A percentile compares a stretch with the other conserved stretches of the same genome.
Evolutionary conservation across 2,329 filamentous ascomycete genomes (phyloP).

Genomic region (Raffaelea ambrosiae): DNA sequence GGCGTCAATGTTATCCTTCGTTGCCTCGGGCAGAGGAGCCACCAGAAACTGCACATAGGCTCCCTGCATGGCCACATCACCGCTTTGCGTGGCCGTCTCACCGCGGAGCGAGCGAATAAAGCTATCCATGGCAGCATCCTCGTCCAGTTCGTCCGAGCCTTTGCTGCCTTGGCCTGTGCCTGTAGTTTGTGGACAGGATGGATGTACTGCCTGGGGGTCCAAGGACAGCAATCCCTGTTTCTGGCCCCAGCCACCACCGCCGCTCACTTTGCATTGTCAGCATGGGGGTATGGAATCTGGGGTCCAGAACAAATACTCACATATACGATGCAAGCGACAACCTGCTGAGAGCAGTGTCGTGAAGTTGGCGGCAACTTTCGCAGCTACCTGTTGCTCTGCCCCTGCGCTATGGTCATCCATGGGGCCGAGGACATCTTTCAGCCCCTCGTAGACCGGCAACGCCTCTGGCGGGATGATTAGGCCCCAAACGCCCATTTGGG

Average conservation of each 20-base stretch:
- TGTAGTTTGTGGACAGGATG: constrained; percentile 20
- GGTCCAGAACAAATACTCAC: constrained; percentile 25
- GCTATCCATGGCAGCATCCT: constrained; percentile 42
- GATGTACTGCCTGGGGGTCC: constrained; percentile 56
- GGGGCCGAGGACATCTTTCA: constrained; percentile 2
- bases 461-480: constrained; percentile 44
- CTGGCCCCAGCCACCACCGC: constrained; percentile 75
- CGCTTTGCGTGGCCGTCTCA: constrained; percentile 16
- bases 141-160: constrained; percentile 32
- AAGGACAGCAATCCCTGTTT: constrained; percentile 73
- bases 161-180: constrained; percentile 2
- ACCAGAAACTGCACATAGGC: constrained; percentile 61
- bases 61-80: constrained; percentile 52
- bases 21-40: constrained; percentile 6
- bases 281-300: not conserved
- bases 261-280: constrained; percentile 47
- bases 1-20: not conserved
- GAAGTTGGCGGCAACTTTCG: constrained; percentile 17
- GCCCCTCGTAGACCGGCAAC: constrained; percentile 13
- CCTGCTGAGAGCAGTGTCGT: constrained; percentile 31
- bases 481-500: constrained; percentile 63
- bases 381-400: constrained; percentile 18
- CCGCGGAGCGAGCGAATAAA: constrained; percentile 42
- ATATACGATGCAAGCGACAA: constrained; percentile 36
- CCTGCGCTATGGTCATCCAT: constrained; percentile 11